phyloP scores from a whole-genome alignment of 2,329 filamentous ascomycete genomes.

The Colletotrichum sp. region DNA sequence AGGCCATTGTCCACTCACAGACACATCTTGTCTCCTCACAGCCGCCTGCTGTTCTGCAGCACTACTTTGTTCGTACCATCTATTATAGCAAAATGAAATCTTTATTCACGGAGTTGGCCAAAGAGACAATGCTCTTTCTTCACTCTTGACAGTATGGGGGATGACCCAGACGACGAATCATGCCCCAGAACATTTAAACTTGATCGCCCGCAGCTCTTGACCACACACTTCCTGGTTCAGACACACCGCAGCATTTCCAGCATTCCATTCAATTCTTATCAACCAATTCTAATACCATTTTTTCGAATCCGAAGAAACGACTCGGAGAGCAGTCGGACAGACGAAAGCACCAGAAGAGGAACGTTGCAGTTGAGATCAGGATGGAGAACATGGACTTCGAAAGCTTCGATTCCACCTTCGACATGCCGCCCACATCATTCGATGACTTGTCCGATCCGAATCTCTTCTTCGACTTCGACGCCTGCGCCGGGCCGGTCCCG shows the following conservation, averaged over 20 bases:
- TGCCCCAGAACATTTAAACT: neutral
- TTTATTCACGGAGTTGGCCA: neutral
- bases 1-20: neutral
- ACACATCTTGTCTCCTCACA: neutral
- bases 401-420: neutral
- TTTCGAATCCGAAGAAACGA: neutral
- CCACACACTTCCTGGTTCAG: neutral
- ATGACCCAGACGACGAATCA: neutral
- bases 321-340: neutral
- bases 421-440: neutral
- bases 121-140: neutral
- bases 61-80: neutral
- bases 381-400: neutral
- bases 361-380: neutral
- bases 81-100: neutral
- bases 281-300: neutral
- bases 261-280: neutral
- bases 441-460: neutral
- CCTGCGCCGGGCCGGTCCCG: neutral
- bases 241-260: neutral
- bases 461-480: conserved; percentile 1
- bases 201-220: neutral
- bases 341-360: neutral
- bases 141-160: no score
- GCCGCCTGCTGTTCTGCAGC: neutral